Evolutionary conservation across 352 stramenopile species (phyloP), one percentile per base, ranked within the genome.

Genomic region (Pythium aphanidermatum): DNA sequence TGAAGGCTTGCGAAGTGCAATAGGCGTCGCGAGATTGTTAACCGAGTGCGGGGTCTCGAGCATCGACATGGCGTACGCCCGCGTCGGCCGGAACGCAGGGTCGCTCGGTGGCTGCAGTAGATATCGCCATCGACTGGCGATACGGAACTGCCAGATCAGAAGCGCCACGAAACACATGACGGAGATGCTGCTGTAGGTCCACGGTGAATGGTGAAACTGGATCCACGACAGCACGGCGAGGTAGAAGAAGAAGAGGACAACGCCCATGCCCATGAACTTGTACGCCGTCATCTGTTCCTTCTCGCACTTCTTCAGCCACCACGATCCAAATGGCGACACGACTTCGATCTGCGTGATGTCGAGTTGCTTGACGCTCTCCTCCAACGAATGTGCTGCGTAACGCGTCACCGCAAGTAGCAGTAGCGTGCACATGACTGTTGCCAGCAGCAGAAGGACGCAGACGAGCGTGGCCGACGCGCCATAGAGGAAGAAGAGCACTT

Each of bases 71-170:
- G 35, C 60, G 9, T 40, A 31, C 21, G 24, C 7, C 1, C 27
- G 37, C 30, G 38, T 34, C 45, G 32, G 47, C 19, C 26, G 38
- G 43, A 42, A 40, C 51, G 30, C 41, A 12, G 25, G 14, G 46
- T 41, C 41, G 9, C 16, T 55, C n/a, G 71, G 72, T 4, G 72
- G 72, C 28, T 64, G 59, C 11, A 87, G 58, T 41, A 91, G 59
- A 45, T 91, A 91, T 2, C 78, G 60, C 78, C 78, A 91, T 35
- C 77, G 75, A 47, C 73, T 86, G 16, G 70, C 75, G 53, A 87
- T 73, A 25, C 73, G 66, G 12, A 91, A 52, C 55, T 91, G 74
- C 73, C 71, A 91, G 27, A 65, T 59, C 17, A 83, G 43, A 32
- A 84, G 69, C 0, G 58, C 73, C 2, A 74, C 2, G 8, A 83